A percentile compares a stretch with the other conserved stretches of the same genome.
Conservation (phyloP, 2,329 filamentous ascomycete genomes). For the Leptographium lundbergii region DNA sequence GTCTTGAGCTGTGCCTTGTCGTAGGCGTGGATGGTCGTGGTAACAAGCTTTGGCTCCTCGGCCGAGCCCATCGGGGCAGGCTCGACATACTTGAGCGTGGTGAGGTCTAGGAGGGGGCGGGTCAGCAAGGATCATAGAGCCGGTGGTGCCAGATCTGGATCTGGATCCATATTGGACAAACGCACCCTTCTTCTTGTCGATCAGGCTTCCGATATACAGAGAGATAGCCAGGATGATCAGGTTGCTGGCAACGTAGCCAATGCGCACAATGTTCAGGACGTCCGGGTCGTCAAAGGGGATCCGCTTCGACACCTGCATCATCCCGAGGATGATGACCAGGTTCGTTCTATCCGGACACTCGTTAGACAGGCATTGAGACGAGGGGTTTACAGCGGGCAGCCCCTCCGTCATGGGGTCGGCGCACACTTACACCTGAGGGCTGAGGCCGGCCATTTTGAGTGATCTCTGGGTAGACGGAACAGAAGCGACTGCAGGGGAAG, state of each 20-base stretch:
- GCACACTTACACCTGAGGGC: constrained; percentile 47
- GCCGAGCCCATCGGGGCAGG: constrained; percentile 83
- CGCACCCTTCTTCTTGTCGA: constrained; percentile 93
- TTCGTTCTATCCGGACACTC: constrained; percentile 52
- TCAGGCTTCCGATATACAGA: constrained; percentile 69
- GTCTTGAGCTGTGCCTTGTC: constrained; percentile 75
- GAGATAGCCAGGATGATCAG: constrained; percentile 76
- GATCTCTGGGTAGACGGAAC: background rate
- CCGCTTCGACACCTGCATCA: constrained; percentile 97
- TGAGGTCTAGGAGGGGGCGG: constrained; percentile 58
- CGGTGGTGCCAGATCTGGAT: background rate
- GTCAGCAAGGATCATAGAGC: background rate
- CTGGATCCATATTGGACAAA: background rate
- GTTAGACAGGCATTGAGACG: background rate
- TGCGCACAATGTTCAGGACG: constrained; percentile 43
- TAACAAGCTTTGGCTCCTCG: constrained; percentile 92
- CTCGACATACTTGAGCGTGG: constrained; percentile 97
- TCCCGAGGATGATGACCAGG: constrained; percentile 85
- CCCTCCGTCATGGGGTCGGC: background rate
- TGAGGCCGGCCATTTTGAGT: constrained; percentile 45
- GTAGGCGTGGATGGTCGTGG: constrained; percentile 93
- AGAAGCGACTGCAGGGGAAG: background rate
- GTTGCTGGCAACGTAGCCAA: constrained; percentile 48
- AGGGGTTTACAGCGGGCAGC: background rate
- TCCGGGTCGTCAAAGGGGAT: constrained; percentile 80